A percentile compares a stretch with the other conserved stretches of the same genome.
Conservation (phyloP, 345 rosid genomes). For the Triadica sebifera region DNA sequence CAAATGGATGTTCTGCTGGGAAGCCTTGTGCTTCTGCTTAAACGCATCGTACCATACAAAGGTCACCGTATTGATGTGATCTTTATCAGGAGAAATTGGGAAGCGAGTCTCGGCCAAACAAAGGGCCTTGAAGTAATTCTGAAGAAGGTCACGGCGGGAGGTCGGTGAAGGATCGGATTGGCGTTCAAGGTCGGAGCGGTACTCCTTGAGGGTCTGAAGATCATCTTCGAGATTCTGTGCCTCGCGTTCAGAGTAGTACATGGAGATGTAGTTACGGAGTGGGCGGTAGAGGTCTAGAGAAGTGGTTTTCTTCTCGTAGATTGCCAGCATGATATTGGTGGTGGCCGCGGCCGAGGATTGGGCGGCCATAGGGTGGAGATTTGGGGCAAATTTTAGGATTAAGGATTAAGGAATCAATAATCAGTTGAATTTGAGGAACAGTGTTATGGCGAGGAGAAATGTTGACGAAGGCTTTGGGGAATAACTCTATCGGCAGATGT, state of each 20-base stretch:
- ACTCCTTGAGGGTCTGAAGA: slow-evolving; percentile 61
- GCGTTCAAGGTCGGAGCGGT: slow-evolving; percentile 85
- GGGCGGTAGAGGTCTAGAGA: slow-evolving; percentile 89
- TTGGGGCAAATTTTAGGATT: no score
- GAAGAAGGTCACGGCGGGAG: slow-evolving; percentile 78
- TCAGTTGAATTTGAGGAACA: no score
- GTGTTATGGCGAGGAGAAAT: no score
- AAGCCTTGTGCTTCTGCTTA: slow-evolving; percentile 75
- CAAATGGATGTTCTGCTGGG: slow-evolving; percentile 85
- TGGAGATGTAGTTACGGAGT: slow-evolving; percentile 74
- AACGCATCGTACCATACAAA: slow-evolving; percentile 91
- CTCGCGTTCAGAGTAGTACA: slow-evolving; percentile 89
- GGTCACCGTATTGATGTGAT: slow-evolving; percentile 73
- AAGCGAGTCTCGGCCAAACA: slow-evolving; percentile 88
- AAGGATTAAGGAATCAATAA: neutral
- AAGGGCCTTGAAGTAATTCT: slow-evolving; percentile 67
- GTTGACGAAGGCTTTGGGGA: neutral
- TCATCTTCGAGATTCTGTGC: slow-evolving; percentile 94
- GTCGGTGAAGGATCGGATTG: slow-evolving; percentile 66
- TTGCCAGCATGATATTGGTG: slow-evolving; percentile 86
- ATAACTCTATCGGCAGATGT: no score
- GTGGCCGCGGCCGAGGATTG: slow-evolving; percentile 41
- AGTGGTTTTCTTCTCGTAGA: slow-evolving; percentile 83
- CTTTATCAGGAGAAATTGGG: slow-evolving; percentile 83
- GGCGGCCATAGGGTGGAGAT: slow-evolving; percentile 48